These are phyloP conservation scores for Cladophialophora exuberans DNA, from an alignment of 2,329 filamentous ascomycete genomes.

Conservation along the genomic window DNA sequence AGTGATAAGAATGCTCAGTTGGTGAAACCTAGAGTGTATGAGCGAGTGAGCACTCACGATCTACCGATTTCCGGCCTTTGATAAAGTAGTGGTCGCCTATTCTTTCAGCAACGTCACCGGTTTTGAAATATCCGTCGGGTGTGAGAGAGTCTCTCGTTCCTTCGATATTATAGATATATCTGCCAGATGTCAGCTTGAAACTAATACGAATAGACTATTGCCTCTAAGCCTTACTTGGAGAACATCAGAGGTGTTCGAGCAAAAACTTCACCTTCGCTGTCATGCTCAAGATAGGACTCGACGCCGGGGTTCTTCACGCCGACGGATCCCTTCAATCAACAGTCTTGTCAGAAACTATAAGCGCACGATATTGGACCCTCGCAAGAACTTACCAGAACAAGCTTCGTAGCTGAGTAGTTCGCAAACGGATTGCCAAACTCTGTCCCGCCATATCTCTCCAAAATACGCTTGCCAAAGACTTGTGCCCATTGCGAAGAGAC, in stretches of 20 bases:
- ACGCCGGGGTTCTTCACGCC: constrained; percentile 43
- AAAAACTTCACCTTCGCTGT: constrained; percentile 52
- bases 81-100: constrained; percentile 45
- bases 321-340: constrained; percentile 27
- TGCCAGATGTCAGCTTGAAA: too few relatives aligned
- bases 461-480: constrained; percentile 44
- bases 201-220: too few relatives aligned
- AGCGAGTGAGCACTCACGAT: constrained; percentile 45
- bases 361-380: background rate
- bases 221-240: constrained; percentile 39
- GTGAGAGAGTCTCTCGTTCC: constrained; percentile 19
- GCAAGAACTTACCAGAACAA: background rate
- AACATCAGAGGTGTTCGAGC: constrained; percentile 45
- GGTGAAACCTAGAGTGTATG: too few relatives aligned
- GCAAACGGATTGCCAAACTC: constrained; percentile 49
- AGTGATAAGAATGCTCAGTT: background rate
- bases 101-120: constrained; percentile 38
- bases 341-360: background rate
- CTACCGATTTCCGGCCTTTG: constrained; percentile 48
- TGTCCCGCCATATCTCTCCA: constrained; percentile 49
- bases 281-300: constrained; percentile 45
- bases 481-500: constrained; percentile 54
- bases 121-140: constrained; percentile 44
- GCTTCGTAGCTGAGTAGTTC: constrained; percentile 34
- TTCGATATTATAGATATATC: constrained; percentile 40